Percentiles rank a stretch among this genome's conserved stretches.
phyloP scores from a whole-genome alignment of 2,329 filamentous ascomycete species.

The Trichophyton simii region DNA sequence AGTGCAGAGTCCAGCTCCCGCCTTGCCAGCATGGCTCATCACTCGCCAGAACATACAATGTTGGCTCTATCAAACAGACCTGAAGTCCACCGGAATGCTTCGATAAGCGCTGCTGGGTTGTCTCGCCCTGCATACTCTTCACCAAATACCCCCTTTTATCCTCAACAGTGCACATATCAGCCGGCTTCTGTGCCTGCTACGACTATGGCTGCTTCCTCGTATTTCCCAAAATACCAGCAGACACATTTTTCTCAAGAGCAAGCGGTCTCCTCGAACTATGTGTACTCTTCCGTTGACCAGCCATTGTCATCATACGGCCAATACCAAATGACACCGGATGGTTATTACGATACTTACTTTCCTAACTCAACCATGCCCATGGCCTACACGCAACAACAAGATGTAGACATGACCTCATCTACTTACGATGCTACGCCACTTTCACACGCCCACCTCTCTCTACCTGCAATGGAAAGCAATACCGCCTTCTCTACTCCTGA shows the following conservation, averaged over 20 bases:
- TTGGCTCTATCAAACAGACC: neutral
- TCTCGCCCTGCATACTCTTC: neutral
- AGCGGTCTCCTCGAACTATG: neutral
- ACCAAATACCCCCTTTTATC: neutral
- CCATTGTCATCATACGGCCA: neutral
- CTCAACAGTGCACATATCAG: neutral
- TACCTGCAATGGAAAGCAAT: slow-evolving; percentile 5
- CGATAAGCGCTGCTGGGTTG: neutral
- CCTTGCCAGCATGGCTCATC: slow-evolving; percentile 10
- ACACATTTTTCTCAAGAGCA: neutral
- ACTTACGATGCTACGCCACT: neutral
- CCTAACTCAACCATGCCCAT: neutral
- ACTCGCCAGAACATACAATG: neutral
- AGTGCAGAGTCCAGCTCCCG: slow-evolving; percentile 59
- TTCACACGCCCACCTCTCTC: neutral
- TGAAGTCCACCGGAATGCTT: neutral
- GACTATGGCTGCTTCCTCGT: neutral
- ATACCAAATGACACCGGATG: neutral
- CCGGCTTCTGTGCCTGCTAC: neutral
- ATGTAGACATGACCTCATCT: neutral
- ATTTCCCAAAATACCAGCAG: neutral
- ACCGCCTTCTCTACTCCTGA: slow-evolving; percentile 29
- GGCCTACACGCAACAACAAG: neutral
- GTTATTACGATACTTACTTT: neutral
- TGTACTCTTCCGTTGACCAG: neutral